Evolutionary conservation across 345 rosid species (phyloP), one percentile per base, ranked within the genome.

Genomic region (Citrus sp.): DNA sequence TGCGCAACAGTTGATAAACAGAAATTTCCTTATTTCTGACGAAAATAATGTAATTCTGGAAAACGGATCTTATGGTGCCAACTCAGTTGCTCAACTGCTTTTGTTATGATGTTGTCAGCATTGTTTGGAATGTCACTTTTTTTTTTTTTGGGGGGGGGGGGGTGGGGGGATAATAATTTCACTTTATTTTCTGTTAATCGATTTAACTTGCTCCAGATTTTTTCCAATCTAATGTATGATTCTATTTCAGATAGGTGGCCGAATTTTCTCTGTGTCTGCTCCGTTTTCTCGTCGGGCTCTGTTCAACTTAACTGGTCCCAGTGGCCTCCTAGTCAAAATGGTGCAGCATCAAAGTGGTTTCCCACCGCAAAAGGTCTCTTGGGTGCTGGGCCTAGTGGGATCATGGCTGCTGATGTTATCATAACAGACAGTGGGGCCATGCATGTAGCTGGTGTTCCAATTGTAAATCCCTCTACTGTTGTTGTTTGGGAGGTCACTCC

Each of bases 401-500:
- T 96, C 81, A 94, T 96, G 99, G 98, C 99, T 83, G 99, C 98
- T 75, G 99, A 96, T 93, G 98, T 97, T 64, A 94, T 96, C 64
- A 83, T 94, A 86, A 96, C 98, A 3, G 98, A 96, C 79, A 92
- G 93, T 79, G 99, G 99, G 77, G 97, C 97, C 70, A 88, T 96
- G 97, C 98, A 94, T 82, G 95, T 96, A 79, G 99, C 99, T 38
- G 99, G 99, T 51, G 99, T 94, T 82, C 99, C 99, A 73, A 94
- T 96, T 85, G 98, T 94, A 73, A 96, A 94, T 77, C 99, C 99
- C 24, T 94, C 99, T 73, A 96, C 99, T 82, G 89, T 96, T 81
- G 99, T 96, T 85, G 98, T 96, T 78, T 96, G 99, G 99, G 99
- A 92, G 86, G 99, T 96, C 71, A 92, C 97, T 78, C 98, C 99